These are phyloP conservation scores for Pistacia vera DNA, from an alignment of 345 rosid species.

Conservation along the genomic window DNA sequence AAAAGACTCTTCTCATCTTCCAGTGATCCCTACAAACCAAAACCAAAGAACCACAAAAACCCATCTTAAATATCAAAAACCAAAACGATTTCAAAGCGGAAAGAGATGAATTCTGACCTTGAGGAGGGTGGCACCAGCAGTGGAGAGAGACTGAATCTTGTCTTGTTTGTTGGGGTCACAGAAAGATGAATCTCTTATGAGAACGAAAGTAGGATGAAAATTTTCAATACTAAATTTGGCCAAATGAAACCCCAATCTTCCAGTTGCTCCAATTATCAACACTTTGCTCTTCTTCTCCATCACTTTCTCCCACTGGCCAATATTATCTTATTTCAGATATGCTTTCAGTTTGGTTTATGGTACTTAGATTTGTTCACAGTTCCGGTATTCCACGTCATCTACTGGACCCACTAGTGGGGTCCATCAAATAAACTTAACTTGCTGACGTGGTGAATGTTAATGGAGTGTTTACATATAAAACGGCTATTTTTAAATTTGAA, in stretches of 20 bases:
- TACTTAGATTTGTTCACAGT: background rate
- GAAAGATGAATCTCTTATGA: constrained; percentile 53
- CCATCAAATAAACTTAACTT: background rate
- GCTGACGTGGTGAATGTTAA: background rate
- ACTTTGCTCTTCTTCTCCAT: constrained; percentile 58
- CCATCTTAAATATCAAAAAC: background rate
- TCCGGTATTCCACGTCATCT: constrained; percentile 8
- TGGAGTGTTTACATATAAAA: background rate
- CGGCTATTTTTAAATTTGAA: constrained; percentile 24
- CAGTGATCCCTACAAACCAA: constrained; percentile 59
- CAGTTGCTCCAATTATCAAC: constrained; percentile 74
- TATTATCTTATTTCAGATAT: too few species aligned
- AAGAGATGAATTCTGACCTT: constrained; percentile 36
- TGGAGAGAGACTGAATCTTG: constrained; percentile 50
- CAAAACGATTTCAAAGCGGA: background rate
- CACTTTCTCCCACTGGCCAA: background rate
- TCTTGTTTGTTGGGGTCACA: constrained; percentile 46
- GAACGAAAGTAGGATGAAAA: constrained; percentile 61
- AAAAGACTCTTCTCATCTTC: constrained; percentile 61
- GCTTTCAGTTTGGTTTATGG: background rate
- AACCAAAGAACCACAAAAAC: background rate
- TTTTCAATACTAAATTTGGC: constrained; percentile 52
- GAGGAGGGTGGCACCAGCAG: constrained; percentile 56
- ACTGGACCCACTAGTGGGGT: background rate
- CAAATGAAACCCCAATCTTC: constrained; percentile 59